These are phyloP conservation scores for Salvia miltiorrhiza DNA, from an alignment of 257 asterid species.

Conservation along the genomic window DNA sequence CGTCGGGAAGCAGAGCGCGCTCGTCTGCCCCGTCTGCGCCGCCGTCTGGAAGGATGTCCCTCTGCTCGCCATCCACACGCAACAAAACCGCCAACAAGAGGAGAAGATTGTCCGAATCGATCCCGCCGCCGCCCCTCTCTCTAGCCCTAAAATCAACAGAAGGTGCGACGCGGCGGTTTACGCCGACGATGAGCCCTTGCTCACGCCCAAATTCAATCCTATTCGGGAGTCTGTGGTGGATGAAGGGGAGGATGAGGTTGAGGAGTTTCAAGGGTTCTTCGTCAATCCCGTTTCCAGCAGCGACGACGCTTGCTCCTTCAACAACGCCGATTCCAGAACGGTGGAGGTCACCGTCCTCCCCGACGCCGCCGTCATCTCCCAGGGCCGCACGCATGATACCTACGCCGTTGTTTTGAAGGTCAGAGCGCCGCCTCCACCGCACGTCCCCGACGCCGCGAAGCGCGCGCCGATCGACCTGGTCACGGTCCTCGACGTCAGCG, in stretches of 20 bases:
- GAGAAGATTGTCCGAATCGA: conserved; percentile 17
- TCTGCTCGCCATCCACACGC: conserved; percentile 48
- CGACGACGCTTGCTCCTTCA: conserved; percentile 14
- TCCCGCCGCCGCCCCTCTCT: conserved; percentile 12
- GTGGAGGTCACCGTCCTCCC: conserved; percentile 57
- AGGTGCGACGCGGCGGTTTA: conserved; percentile 23
- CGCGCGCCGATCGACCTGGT: conserved; percentile 93
- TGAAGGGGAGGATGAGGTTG: conserved; percentile 33
- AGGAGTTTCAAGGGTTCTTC: conserved; percentile 78
- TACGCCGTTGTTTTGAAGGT: conserved; percentile 68
- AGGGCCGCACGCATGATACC: conserved; percentile 49
- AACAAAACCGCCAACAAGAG: neutral
- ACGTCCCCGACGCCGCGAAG: conserved; percentile 34
- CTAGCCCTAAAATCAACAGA: conserved; percentile 19
- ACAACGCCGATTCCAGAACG: conserved; percentile 19
- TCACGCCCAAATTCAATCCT: conserved; percentile 46
- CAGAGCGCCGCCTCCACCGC: conserved; percentile 53
- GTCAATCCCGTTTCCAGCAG: conserved; percentile 60
- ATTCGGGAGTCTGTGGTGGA: conserved; percentile 23
- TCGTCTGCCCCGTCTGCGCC: conserved; percentile 76
- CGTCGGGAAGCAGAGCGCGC: conserved; percentile 41
- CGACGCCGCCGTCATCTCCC: conserved; percentile 70
- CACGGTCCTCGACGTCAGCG: conserved; percentile 78
- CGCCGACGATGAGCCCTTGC: conserved; percentile 75
- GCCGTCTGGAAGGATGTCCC: conserved; percentile 77